Evolutionary conservation across 371 early-diverging fungal genomes (phyloP).

Genomic region (Coemansia sp.): DNA sequence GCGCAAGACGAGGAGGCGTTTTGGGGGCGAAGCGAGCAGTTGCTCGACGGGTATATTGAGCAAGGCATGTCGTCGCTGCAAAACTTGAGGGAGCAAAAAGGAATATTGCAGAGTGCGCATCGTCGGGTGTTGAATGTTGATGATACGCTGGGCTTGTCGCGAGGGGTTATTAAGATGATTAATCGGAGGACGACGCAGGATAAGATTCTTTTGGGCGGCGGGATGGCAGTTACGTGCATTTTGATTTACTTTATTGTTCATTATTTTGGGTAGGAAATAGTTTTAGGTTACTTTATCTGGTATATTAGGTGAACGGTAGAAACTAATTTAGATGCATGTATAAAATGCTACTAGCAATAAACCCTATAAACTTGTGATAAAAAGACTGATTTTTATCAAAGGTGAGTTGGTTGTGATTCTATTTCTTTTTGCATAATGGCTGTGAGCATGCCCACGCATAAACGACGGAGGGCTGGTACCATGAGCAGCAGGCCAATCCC

Average conservation of each 20-base stretch:
- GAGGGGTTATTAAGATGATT: conserved; percentile 39
- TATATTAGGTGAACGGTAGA: too few relatives aligned
- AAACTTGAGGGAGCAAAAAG: conserved; percentile 39
- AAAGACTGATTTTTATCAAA: too few relatives aligned
- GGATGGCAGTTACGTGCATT: conserved; percentile 33
- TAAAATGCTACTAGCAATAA: not conserved
- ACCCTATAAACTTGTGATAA: too few relatives aligned
- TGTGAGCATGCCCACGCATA: not conserved
- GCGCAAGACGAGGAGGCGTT: conserved; percentile 31
- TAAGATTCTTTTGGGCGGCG: conserved; percentile 40
- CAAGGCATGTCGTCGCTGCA: conserved; percentile 45
- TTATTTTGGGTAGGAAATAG: conserved; percentile 23
- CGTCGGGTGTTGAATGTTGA: conserved; percentile 37
- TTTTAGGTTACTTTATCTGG: too few relatives aligned
- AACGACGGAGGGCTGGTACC: not conserved
- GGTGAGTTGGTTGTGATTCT: too few relatives aligned
- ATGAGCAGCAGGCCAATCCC: conserved; percentile 4
- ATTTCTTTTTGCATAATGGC: not conserved
- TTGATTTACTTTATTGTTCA: conserved; percentile 45
- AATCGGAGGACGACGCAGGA: conserved; percentile 49
- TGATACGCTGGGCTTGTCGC: conserved; percentile 40
- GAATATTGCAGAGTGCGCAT: conserved; percentile 30
- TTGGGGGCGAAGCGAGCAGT: conserved; percentile 33
- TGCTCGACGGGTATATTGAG: conserved; percentile 39
- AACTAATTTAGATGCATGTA: not conserved